Conservation (phyloP, 345 rosid species). For the Boechera retrofracta region DNA sequence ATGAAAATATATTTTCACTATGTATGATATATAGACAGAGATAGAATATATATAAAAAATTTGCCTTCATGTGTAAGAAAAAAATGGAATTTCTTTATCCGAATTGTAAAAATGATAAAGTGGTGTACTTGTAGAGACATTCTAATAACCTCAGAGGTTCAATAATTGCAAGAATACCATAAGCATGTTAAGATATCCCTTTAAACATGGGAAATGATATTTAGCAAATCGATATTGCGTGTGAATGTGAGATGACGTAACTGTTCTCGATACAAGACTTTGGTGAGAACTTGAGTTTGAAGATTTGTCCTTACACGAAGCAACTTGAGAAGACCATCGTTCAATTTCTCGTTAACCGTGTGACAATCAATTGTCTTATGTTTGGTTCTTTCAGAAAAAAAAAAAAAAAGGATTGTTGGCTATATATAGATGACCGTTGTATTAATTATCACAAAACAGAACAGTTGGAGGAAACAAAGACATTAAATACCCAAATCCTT, state of each 20-base stretch:
- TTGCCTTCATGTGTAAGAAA: background rate
- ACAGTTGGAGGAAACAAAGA: background rate
- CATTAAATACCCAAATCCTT: background rate
- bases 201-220: conserved; percentile 4
- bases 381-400: background rate
- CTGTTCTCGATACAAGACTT: conserved; percentile 8
- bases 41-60: no score
- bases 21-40: no score
- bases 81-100: background rate
- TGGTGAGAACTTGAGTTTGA: background rate
- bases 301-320: conserved; percentile 15
- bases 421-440: background rate
- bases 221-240: conserved; percentile 9
- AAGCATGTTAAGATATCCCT: conserved; percentile 34
- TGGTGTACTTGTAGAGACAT: background rate
- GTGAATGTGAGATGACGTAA: conserved; percentile 28
- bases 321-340: conserved; percentile 6
- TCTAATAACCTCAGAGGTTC: conserved; percentile 8
- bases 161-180: background rate
- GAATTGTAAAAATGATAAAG: background rate
- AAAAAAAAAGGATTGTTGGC: background rate
- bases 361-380: background rate
- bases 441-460: conserved; percentile 6
- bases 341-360: background rate
- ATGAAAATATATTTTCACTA: no score